Evolutionary conservation across 495 filamentous ascomycete genomes (phyloP).

Genomic region (Podospora comata): DNA sequence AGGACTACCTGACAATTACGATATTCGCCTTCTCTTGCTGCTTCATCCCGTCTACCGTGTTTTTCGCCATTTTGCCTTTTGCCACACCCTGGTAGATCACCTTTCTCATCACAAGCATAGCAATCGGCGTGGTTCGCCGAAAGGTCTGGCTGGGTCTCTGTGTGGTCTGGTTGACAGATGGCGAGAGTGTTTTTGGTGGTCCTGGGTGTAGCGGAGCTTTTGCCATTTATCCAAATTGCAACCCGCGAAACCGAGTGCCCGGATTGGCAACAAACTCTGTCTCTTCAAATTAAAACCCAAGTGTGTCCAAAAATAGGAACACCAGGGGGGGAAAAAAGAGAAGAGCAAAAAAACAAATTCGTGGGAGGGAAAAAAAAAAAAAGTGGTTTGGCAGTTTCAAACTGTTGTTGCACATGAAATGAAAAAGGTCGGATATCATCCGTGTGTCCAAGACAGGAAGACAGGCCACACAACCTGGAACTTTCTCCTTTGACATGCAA

Average conservation of each 20-base stretch:
- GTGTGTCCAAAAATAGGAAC: constrained; percentile 25
- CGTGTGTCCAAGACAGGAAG: neutral
- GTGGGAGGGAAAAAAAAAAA: neutral
- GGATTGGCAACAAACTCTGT: constrained; percentile 31
- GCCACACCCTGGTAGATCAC: constrained; percentile 14
- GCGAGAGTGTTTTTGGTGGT: neutral
- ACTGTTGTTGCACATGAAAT: neutral
- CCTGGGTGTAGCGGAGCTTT: constrained; percentile 19
- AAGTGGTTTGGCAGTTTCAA: neutral
- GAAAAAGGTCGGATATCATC: neutral
- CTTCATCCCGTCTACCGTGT: constrained; percentile 4
- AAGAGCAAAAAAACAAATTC: neutral
- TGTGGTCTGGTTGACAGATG: neutral
- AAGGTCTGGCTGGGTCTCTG: neutral
- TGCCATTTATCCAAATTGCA: constrained; percentile 37
- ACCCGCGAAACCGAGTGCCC: constrained; percentile 35
- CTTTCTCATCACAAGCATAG: neutral
- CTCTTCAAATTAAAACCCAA: neutral
- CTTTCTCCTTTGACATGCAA: neutral
- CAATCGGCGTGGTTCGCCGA: constrained; percentile 1
- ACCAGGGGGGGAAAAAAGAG: neutral
- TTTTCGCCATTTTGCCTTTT: constrained; percentile 1
- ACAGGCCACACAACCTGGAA: neutral
- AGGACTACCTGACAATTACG: neutral
- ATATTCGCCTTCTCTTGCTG: neutral